A percentile compares a stretch with the other conserved stretches of the same genome.
Conservation (phyloP, 306 rosid genomes). For the Trifolium subterraneum region DNA sequence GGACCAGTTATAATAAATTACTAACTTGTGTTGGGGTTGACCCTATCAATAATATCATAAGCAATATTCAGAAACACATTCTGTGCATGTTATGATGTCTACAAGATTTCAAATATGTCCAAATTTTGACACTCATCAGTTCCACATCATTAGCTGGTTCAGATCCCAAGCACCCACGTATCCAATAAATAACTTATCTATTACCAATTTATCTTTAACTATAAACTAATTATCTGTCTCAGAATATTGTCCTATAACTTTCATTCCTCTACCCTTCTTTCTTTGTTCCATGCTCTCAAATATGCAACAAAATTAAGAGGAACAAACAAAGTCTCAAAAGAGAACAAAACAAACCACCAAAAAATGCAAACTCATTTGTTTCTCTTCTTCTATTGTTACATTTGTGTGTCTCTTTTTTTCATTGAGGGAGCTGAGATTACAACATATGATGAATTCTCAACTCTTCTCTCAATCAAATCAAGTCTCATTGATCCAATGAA, state of each 20-base stretch:
- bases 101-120: conserved; percentile 61
- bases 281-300: conserved; percentile 48
- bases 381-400: conserved; percentile 56
- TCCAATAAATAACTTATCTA: conserved; percentile 48
- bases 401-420: conserved; percentile 58
- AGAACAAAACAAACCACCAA: conserved; percentile 40
- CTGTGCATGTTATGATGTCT: conserved; percentile 84
- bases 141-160: conserved; percentile 70
- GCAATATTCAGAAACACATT: conserved; percentile 65
- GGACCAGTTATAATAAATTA: conserved; percentile 31
- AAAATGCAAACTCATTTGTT: conserved; percentile 56
- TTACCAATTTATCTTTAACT: conserved; percentile 36
- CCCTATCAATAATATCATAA: conserved; percentile 44
- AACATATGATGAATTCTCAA: conserved; percentile 55
- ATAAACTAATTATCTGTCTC: conserved; percentile 39
- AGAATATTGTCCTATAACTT: conserved; percentile 40
- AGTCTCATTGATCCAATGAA: conserved; percentile 61
- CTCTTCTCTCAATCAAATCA: conserved; percentile 64
- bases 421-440: conserved; percentile 48
- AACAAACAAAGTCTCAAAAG: conserved; percentile 23
- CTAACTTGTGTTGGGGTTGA: conserved; percentile 52
- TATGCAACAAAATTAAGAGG: conserved; percentile 51
- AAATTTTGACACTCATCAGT: conserved; percentile 65
- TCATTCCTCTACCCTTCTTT: conserved; percentile 29
- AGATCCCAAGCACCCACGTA: conserved; percentile 77